Evolutionary conservation across 129 eudicot genomes (phyloP).

Genomic region (Flaveria brownii): DNA sequence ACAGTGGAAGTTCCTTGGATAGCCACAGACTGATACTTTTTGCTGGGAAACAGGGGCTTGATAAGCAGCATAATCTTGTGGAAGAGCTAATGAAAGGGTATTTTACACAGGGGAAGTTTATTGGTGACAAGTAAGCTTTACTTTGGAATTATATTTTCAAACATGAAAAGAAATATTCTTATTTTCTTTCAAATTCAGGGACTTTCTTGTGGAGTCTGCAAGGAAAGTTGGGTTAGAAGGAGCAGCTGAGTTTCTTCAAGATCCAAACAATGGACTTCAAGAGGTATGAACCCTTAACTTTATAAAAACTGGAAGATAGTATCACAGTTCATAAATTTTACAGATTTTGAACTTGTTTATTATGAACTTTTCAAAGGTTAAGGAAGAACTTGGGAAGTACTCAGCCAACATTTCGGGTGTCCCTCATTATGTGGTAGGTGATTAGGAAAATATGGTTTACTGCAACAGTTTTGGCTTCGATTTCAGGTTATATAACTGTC

Average conservation of each 20-base stretch:
- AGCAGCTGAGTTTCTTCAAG: conserved; percentile 81
- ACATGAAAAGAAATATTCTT: background rate
- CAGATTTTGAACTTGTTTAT: conserved; percentile 15
- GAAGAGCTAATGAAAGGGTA: conserved; percentile 91
- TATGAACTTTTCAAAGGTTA: conserved; percentile 49
- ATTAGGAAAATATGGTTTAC: conserved; percentile 4
- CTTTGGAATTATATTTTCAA: background rate
- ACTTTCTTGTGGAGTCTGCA: conserved; percentile 77
- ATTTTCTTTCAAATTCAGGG: conserved; percentile 42
- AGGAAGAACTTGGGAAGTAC: conserved; percentile 62
- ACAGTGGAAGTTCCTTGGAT: conserved; percentile 85
- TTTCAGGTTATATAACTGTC: background rate
- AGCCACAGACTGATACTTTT: conserved; percentile 90
- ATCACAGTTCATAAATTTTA: background rate
- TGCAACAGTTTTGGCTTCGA: conserved; percentile 11
- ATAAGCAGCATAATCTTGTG: conserved; percentile 76
- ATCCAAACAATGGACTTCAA: conserved; percentile 72
- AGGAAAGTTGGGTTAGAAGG: conserved; percentile 85
- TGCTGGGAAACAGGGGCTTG: conserved; percentile 86
- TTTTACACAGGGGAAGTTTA: conserved; percentile 81
- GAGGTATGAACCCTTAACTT: conserved; percentile 53
- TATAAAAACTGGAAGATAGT: background rate
- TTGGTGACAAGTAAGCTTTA: conserved; percentile 76
- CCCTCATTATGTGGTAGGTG: conserved; percentile 77
- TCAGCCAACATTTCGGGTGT: conserved; percentile 69